Conservation (phyloP, 2,329 filamentous ascomycete species). For the Ophiostoma novo-ulmi region DNA sequence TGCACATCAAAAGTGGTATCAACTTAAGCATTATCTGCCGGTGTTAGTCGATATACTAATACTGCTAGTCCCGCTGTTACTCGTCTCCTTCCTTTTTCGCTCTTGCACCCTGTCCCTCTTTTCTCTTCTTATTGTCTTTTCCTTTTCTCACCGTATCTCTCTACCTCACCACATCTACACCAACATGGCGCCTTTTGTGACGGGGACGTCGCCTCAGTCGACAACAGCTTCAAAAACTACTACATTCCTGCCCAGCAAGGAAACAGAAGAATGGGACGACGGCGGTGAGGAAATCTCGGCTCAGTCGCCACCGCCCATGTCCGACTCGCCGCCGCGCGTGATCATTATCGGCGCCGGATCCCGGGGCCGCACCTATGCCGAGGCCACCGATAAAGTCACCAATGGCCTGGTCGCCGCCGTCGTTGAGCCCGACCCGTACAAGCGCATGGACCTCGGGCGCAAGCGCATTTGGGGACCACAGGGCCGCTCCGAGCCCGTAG, state of each 20-base stretch:
- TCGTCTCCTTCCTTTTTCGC: not conserved
- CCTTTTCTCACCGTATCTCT: not conserved
- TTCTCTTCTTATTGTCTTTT: not conserved
- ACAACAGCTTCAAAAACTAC: not conserved
- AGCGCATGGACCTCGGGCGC: slow-evolving; percentile 64
- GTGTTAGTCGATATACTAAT: not conserved
- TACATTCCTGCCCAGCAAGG: not conserved
- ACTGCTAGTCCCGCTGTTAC: not conserved
- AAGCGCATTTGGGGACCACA: slow-evolving; percentile 65
- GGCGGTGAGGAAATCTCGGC: slow-evolving; percentile 30
- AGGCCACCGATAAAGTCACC: slow-evolving; percentile 58
- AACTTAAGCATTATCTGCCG: not conserved
- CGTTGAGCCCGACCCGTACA: slow-evolving; percentile 74
- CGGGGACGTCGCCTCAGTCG: not conserved
- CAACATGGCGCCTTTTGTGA: slow-evolving; percentile 11
- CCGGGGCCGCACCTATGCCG: slow-evolving; percentile 69
- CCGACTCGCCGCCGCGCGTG: slow-evolving; percentile 56
- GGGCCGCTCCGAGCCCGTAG: slow-evolving; percentile 36
- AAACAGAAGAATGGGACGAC: slow-evolving; percentile 25
- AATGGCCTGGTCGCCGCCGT: slow-evolving; percentile 69
- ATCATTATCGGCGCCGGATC: slow-evolving; percentile 79
- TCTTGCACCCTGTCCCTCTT: not conserved
- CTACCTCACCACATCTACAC: not conserved
- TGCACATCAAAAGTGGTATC: not conserved
- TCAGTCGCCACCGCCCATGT: slow-evolving; percentile 42